A percentile compares a stretch with the other conserved stretches of the same genome.
These are phyloP conservation scores for Tylopilus subfusipes DNA, from an alignment of 768 basidiomycete genomes.

Conservation along the genomic window DNA sequence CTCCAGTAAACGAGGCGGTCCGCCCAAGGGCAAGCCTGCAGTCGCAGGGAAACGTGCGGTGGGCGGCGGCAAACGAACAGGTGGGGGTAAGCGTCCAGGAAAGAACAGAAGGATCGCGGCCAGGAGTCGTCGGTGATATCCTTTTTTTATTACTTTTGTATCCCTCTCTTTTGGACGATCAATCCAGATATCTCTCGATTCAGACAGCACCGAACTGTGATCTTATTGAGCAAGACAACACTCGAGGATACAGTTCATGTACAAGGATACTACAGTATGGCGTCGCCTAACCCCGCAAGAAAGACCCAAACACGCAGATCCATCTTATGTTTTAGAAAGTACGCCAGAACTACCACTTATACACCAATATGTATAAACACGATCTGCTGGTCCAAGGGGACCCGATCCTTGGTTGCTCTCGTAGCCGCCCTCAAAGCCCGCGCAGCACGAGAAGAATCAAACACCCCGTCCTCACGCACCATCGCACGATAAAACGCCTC, in stretches of 20 bases:
- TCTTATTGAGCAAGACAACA: background rate
- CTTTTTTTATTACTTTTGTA: slow-evolving; percentile 3
- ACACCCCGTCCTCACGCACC: slow-evolving; percentile 9
- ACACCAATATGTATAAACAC: slow-evolving; percentile 24
- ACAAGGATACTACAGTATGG: background rate
- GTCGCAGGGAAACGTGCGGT: slow-evolving; percentile 18
- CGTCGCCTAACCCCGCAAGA: too few species aligned
- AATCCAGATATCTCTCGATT: background rate
- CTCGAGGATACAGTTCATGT: too few species aligned
- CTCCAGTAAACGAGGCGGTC: slow-evolving; percentile 30
- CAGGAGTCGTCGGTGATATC: slow-evolving; percentile 32
- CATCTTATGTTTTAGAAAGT: too few species aligned
- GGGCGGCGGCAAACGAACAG: slow-evolving; percentile 21
- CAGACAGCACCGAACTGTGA: background rate
- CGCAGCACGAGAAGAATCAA: slow-evolving; percentile 18
- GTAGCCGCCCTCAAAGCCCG: slow-evolving; percentile 14
- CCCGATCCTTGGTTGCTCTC: slow-evolving; percentile 2
- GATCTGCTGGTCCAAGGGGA: slow-evolving; percentile 22
- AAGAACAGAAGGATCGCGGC: slow-evolving; percentile 53
- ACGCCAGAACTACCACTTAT: background rate
- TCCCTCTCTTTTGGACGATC: slow-evolving; percentile 1
- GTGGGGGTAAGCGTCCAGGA: slow-evolving; percentile 50
- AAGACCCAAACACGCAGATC: too few species aligned
- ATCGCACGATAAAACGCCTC: slow-evolving; percentile 20
- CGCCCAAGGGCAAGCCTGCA: slow-evolving; percentile 42